Conservation (phyloP, 768 basidiomycete species). For the Boletus subparvulus region DNA sequence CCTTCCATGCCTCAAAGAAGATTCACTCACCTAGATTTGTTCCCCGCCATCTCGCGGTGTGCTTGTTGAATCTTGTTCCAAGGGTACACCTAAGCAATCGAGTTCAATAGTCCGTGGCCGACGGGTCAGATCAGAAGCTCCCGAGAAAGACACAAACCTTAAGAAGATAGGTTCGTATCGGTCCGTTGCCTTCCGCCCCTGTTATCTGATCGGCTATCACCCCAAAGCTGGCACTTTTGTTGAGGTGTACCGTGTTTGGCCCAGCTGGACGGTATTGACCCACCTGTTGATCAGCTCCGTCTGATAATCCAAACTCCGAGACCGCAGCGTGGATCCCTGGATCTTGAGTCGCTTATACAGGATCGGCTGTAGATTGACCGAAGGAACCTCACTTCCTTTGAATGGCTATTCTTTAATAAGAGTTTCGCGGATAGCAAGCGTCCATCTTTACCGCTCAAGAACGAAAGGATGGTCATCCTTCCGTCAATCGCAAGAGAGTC, state of each 20-base stretch:
- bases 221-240: conserved; percentile 45
- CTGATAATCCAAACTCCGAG: conserved; percentile 75
- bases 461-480: conserved; percentile 65
- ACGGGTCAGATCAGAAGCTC: conserved; percentile 14
- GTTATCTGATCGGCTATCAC: conserved; percentile 61
- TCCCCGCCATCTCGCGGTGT: conserved; percentile 81
- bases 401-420: conserved; percentile 18
- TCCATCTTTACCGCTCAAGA: conserved; percentile 57
- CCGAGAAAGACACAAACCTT: conserved; percentile 46
- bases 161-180: conserved; percentile 74
- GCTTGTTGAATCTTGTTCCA: conserved; percentile 81
- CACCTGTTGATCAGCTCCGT: conserved; percentile 63
- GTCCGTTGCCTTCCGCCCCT: conserved; percentile 52
- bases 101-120: conserved; percentile 7
- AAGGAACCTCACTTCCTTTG: conserved; percentile 51
- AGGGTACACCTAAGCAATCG: conserved; percentile 58
- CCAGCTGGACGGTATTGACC: conserved; percentile 9
- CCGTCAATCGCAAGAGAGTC: conserved; percentile 70
- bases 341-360: conserved; percentile 84
- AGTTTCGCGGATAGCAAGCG: conserved; percentile 18
- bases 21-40: conserved; percentile 49
- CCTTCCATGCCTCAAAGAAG: neutral
- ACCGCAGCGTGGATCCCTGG: conserved; percentile 84
- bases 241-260: neutral
- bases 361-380: conserved; percentile 61